Conservation (phyloP, 257 asterid species). For the Rauvolfia tetraphylla region DNA sequence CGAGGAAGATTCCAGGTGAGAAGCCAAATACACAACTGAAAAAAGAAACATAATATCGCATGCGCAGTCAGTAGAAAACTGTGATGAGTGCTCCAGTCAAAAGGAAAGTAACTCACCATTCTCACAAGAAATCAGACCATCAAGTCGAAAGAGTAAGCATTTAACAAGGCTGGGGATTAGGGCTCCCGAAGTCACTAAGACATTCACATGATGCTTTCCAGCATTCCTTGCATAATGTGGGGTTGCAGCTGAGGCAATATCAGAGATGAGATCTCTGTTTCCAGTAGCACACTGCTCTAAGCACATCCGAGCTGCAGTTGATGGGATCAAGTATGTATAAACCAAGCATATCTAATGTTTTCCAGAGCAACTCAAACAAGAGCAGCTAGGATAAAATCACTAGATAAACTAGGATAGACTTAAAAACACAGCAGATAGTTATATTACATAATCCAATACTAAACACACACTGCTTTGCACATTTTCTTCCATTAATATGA, state of each 20-base stretch:
- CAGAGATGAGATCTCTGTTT: constrained; percentile 31
- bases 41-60: neutral
- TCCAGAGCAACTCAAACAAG: neutral
- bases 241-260: constrained; percentile 26
- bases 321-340: too few relatives aligned
- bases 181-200: constrained; percentile 86
- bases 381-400: neutral
- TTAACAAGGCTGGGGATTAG: constrained; percentile 91
- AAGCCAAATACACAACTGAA: neutral
- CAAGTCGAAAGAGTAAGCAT: constrained; percentile 77
- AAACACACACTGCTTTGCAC: too few relatives aligned
- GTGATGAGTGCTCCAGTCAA: neutral
- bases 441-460: neutral
- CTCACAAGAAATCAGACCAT: constrained; percentile 48
- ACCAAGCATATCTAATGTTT: neutral
- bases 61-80: neutral
- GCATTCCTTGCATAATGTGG: constrained; percentile 15
- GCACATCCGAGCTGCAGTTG: constrained; percentile 61
- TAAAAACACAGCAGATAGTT: neutral
- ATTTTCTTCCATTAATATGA: neutral
- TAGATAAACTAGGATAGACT: neutral
- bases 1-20: neutral
- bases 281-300: constrained; percentile 77
- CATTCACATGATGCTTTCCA: constrained; percentile 54
- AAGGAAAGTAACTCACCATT: constrained; percentile 54